Evolutionary conservation across 768 basidiomycete species (phyloP), one percentile per base, ranked within the genome.

Genomic region (Pleurotus giganteus): DNA sequence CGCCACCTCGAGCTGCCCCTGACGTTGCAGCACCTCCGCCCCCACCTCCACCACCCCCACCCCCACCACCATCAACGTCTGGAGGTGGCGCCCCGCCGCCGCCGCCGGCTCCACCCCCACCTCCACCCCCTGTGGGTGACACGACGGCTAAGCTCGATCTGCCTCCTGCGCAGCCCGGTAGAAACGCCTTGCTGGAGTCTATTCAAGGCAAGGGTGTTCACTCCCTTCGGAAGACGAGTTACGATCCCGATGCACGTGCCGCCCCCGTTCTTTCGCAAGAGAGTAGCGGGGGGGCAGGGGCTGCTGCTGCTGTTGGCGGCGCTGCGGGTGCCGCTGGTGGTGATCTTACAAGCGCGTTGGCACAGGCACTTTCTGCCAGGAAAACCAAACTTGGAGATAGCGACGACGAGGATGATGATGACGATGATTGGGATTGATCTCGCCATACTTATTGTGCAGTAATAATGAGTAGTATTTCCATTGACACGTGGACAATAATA

Each of bases 301-400:
- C 75, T 26, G 71, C 67, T 27, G 65, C 67, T 0, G 71, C 63
- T 23, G 72, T 68, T 41, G 69, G 69, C 9, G 69, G 63, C 15
- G 67, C 67, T 26, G 66, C 64, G 7, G 72, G 69, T 13, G 68
- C 64, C 11, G 71, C 71, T 0, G 70, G 64, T 9, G 87, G 80
- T 0, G 87, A 94, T 70, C 68, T 96, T 57, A 93, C 94, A 0
- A 78, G 83, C 3, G 91, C 92, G 6, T 73, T 97, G 43, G 94
- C 93, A 4, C 88, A 84, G 46, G 94, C 94, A 1, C 69, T 98
- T 58, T 71, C 86, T 61, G 83, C 88, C 66, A 74, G 94, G 61
- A 96, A 91, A 66, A 92, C 89, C 73, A 87, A 90, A 64, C 72
- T 96, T 61, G 93, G 89, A 2, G 91, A 94, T 61, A 90, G 88